These are phyloP conservation scores for Aotearoamyces nothofagi DNA, from an alignment of 2,329 filamentous ascomycete genomes.

Conservation along the genomic window DNA sequence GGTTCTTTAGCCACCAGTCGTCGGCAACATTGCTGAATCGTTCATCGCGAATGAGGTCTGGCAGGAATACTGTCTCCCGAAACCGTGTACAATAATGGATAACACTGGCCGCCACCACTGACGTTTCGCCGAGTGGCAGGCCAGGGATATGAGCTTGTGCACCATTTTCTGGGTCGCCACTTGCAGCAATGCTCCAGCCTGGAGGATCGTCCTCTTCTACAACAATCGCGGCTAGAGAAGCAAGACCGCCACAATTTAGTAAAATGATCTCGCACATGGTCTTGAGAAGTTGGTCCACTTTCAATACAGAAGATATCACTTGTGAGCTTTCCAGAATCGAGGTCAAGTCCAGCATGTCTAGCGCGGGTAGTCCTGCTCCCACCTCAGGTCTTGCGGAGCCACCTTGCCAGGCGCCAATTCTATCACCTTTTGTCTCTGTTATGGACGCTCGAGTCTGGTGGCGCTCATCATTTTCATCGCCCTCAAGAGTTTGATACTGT, in stretches of 20 bases:
- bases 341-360: slow-evolving; percentile 73
- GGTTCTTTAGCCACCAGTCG: slow-evolving; percentile 52
- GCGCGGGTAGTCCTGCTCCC: slow-evolving; percentile 49
- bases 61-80: slow-evolving; percentile 58
- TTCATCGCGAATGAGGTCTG: slow-evolving; percentile 61
- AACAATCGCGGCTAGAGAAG: slow-evolving; percentile 58
- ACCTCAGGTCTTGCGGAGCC: slow-evolving; percentile 38
- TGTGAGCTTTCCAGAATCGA: slow-evolving; percentile 68
- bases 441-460: slow-evolving; percentile 20
- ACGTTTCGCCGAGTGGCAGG: slow-evolving; percentile 47
- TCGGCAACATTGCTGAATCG: slow-evolving; percentile 63
- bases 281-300: slow-evolving; percentile 59
- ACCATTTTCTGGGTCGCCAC: slow-evolving; percentile 54
- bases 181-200: slow-evolving; percentile 57
- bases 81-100: slow-evolving; percentile 66
- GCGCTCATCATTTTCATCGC: slow-evolving; percentile 22
- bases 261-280: slow-evolving; percentile 74
- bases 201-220: slow-evolving; percentile 46
- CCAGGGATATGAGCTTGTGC: slow-evolving; percentile 51
- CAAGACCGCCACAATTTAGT: slow-evolving; percentile 57
- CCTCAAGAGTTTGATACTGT: slow-evolving; percentile 33
- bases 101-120: slow-evolving; percentile 60
- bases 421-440: slow-evolving; percentile 36
- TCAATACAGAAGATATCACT: slow-evolving; percentile 63
- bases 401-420: slow-evolving; percentile 48